phyloP scores from a whole-genome alignment of 2,329 filamentous ascomycete species.

The Thelonectria olida region DNA sequence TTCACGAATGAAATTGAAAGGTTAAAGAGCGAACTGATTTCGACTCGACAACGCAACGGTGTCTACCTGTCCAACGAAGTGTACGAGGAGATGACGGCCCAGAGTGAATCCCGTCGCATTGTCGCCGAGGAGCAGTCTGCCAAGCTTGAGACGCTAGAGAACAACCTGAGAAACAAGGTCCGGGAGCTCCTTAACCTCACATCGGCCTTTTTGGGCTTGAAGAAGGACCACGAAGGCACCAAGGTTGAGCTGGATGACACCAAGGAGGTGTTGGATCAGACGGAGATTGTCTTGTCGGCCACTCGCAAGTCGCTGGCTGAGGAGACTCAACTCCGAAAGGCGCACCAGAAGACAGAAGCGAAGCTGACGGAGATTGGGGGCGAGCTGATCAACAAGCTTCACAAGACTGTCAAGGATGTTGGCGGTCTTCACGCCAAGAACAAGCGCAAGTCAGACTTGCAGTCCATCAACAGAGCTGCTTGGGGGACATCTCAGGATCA shows the following conservation, averaged over 20 bases:
- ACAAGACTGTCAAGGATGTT: slow-evolving; percentile 82
- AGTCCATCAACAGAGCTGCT: slow-evolving; percentile 77
- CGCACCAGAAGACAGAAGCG: slow-evolving; percentile 86
- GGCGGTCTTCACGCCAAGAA: slow-evolving; percentile 87
- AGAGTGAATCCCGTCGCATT: slow-evolving; percentile 92
- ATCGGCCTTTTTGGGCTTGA: slow-evolving; percentile 85
- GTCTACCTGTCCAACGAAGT: slow-evolving; percentile 91
- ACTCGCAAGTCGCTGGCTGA: slow-evolving; percentile 81
- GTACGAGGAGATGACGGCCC: slow-evolving; percentile 89
- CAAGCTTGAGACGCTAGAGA: slow-evolving; percentile 91
- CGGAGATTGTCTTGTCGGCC: slow-evolving; percentile 81
- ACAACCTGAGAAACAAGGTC: slow-evolving; percentile 89
- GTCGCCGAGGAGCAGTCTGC: slow-evolving; percentile 91
- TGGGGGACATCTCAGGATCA: slow-evolving; percentile 82
- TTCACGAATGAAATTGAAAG: slow-evolving; percentile 95
- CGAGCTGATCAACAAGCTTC: slow-evolving; percentile 80
- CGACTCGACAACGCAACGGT: slow-evolving; percentile 91
- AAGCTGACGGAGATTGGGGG: slow-evolving; percentile 78
- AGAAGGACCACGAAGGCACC: slow-evolving; percentile 87
- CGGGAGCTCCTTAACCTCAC: slow-evolving; percentile 91
- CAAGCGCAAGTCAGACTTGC: slow-evolving; percentile 83
- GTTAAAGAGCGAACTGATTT: slow-evolving; percentile 91
- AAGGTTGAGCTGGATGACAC: slow-evolving; percentile 79
- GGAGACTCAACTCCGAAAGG: slow-evolving; percentile 81
- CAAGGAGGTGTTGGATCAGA: slow-evolving; percentile 84